phyloP scores from a whole-genome alignment of 2,329 filamentous ascomycete species.

The Botrytis cinerea region DNA sequence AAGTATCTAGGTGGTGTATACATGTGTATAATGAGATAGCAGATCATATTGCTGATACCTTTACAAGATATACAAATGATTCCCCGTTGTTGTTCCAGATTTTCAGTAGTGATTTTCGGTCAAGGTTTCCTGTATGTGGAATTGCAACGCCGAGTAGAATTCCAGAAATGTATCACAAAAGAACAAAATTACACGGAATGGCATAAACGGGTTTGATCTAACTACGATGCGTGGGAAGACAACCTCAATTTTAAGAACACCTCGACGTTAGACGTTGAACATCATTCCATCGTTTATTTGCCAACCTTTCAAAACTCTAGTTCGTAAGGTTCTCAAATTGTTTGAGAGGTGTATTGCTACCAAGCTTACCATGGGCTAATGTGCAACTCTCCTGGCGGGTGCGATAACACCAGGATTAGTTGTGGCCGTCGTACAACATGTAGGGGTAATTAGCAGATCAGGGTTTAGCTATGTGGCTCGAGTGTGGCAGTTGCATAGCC shows the following conservation, averaged over 20 bases:
- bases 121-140: background rate
- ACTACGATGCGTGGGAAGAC: too few relatives aligned
- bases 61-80: slow-evolving; percentile 5
- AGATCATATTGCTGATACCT: slow-evolving; percentile 9
- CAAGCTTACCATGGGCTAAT: background rate
- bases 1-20: slow-evolving; percentile 10
- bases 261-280: too few relatives aligned
- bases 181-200: too few relatives aligned
- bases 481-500: background rate
- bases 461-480: background rate
- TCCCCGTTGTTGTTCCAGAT: background rate
- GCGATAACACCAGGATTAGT: background rate
- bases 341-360: background rate
- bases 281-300: too few relatives aligned
- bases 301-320: background rate
- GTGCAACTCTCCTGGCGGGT: background rate
- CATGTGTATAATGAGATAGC: slow-evolving; percentile 15
- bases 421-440: background rate
- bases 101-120: background rate
- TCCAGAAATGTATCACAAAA: too few relatives aligned
- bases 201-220: too few relatives aligned
- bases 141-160: too few relatives aligned
- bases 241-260: too few relatives aligned
- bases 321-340: background rate
- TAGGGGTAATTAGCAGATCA: background rate